phyloP scores from a whole-genome alignment of 495 filamentous ascomycete genomes.

The Pyrenopolyporus hunteri region DNA sequence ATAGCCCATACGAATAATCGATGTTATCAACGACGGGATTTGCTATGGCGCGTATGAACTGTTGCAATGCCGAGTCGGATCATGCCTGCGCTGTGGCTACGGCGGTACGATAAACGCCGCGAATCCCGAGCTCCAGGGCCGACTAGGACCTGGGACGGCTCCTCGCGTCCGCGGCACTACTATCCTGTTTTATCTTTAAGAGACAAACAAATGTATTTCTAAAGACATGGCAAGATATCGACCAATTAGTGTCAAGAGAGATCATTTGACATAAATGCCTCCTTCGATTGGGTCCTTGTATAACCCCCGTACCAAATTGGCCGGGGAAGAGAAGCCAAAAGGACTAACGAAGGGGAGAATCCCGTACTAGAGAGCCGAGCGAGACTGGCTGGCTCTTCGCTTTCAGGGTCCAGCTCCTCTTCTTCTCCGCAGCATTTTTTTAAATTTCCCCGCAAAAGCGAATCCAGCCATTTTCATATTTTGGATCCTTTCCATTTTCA shows the following conservation, averaged over 20 bases:
- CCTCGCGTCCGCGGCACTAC: not conserved
- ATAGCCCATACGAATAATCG: not conserved
- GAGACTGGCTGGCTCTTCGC: not conserved
- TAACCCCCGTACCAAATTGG: not conserved
- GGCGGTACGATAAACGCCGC: not conserved
- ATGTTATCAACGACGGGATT: not conserved
- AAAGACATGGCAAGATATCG: not conserved
- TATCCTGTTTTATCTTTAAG: not conserved
- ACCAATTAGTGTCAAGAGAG: not conserved
- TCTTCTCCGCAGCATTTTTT: constrained; percentile 5
- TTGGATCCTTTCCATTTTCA: not conserved
- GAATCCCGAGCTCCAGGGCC: not conserved
- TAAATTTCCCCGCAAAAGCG: constrained; percentile 4
- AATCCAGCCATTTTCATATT: not conserved
- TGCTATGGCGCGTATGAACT: not conserved
- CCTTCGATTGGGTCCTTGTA: not conserved
- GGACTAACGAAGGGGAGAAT: not conserved
- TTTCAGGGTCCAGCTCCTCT: not conserved
- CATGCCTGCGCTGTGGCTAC: not conserved
- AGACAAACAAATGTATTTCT: not conserved
- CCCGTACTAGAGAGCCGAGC: not conserved
- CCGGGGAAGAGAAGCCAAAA: not conserved
- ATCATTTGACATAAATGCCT: not conserved
- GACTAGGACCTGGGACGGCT: not conserved
- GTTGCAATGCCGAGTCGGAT: not conserved